A percentile compares a stretch with the other conserved stretches of the same genome.
These are phyloP conservation scores for Juglanconis oblonga DNA, from an alignment of 2,329 filamentous ascomycete species.

Conservation along the genomic window DNA sequence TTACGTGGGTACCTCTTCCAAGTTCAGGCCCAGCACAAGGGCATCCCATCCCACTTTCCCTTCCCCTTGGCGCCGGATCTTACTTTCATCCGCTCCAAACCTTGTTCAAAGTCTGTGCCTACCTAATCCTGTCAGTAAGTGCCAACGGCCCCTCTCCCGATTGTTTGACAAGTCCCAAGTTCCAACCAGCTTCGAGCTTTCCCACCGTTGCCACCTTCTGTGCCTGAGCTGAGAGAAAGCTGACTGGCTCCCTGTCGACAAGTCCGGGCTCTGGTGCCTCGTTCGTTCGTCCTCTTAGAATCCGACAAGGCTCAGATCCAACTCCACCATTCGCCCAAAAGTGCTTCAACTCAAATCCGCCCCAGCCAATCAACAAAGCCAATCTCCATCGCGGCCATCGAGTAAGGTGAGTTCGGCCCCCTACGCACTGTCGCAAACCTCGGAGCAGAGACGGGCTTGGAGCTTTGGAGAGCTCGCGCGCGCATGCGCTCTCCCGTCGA, in stretches of 20 bases:
- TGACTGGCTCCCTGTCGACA: slow-evolving; percentile 13
- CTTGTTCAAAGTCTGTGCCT: neutral
- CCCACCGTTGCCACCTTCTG: neutral
- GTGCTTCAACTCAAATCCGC: slow-evolving; percentile 15
- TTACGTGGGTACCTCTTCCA: slow-evolving; percentile 4
- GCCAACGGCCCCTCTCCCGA: slow-evolving; percentile 3
- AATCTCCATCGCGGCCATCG: slow-evolving; percentile 15
- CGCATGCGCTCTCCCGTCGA: neutral
- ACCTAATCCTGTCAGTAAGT: neutral
- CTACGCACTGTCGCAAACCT: neutral
- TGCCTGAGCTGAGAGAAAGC: neutral
- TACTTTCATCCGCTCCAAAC: slow-evolving; percentile 1
- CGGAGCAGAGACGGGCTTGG: neutral
- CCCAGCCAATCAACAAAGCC: slow-evolving; percentile 18
- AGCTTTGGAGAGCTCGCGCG: neutral
- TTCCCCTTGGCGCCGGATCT: neutral
- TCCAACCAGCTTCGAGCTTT: neutral
- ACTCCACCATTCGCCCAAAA: slow-evolving; percentile 20
- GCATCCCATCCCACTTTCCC: neutral
- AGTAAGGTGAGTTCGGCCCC: slow-evolving; percentile 16
- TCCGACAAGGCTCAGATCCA: slow-evolving; percentile 16
- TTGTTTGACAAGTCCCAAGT: too few species aligned
- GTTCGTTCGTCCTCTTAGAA: slow-evolving; percentile 15
- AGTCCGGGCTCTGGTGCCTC: neutral
- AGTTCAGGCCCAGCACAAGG: neutral